Conservation (phyloP, 2,329 filamentous ascomycete species). For the Pseudocercospora fijiensis region DNA sequence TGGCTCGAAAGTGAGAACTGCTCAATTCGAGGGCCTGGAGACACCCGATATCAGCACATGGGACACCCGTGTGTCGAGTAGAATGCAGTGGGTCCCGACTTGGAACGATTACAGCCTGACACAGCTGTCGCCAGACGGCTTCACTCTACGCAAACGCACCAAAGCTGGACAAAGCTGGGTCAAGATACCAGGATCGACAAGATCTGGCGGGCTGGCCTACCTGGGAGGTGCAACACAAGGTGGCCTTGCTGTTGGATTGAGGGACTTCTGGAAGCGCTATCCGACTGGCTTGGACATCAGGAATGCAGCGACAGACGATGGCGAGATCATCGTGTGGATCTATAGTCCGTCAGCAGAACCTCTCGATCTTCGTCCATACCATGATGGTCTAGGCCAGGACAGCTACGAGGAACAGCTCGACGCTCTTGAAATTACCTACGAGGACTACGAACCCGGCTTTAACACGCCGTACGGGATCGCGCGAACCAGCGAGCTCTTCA, state of each 20-base stretch:
- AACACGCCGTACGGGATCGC: conserved; percentile 59
- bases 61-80: conserved; percentile 48
- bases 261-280: conserved; percentile 64
- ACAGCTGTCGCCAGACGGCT: conserved; percentile 61
- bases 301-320: conserved; percentile 51
- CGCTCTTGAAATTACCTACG: conserved; percentile 62
- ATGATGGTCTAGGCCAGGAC: conserved; percentile 58
- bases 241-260: conserved; percentile 59
- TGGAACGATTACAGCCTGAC: conserved; percentile 60
- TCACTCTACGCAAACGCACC: conserved; percentile 60
- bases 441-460: conserved; percentile 59
- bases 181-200: conserved; percentile 57
- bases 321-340: conserved; percentile 59
- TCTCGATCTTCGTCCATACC: conserved; percentile 58
- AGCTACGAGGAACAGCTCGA: conserved; percentile 60
- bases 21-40: conserved; percentile 52
- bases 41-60: conserved; percentile 49
- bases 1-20: conserved; percentile 48
- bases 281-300: conserved; percentile 59
- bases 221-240: conserved; percentile 58
- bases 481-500: conserved; percentile 55
- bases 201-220: conserved; percentile 58
- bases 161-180: conserved; percentile 59
- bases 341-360: conserved; percentile 59
- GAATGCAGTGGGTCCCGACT: conserved; percentile 57